Evolutionary conservation across 495 filamentous ascomycete genomes (phyloP), one percentile per base, ranked within the genome.

Genomic region (Penicillium pulvis): DNA sequence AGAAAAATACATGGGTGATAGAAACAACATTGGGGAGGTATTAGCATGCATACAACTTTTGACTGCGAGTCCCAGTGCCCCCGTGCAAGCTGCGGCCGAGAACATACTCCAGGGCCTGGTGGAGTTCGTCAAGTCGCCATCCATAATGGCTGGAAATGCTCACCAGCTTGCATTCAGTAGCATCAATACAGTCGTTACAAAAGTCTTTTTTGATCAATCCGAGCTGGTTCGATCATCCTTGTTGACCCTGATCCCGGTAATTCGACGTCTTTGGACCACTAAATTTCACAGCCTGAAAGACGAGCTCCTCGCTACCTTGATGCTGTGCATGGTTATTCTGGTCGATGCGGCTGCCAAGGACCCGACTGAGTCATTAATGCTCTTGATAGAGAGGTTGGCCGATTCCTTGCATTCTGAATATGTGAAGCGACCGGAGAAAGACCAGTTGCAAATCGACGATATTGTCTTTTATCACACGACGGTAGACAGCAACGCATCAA

Each of bases 381-480:
- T 65, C 14, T 56, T 69, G 7, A 59, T 86, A 11, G 79, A 87
- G 61, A 81, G 79, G 11, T 71, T 94, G 20, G 57, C 81, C 43
- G 83, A 88, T 47, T 77, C 81, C 19, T 64, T 97, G 24, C 84
- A 85, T 69, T 79, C 76, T 7, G 92, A 96, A 59, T 95, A 95
- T 71, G 80, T 81, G 28, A 84, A 73, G 57, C 83, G 92, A 60
- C 74, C 85, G 26, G 87, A 89, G 47, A 86, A 86, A 53, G 85
- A 90, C 24, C 79, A 87, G n/a, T 71, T 95, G 16, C 88, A 92
- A 57, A 73, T 90, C 19, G 90, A 92, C 60, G 91, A 96, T 57
- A 65, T 90, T 19, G 71, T 81, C 12, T 89, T 92, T 51, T 67
- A 62, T 66, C 74, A 58, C 62, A 75, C 64, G 36, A 55, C 58